Conservation (phyloP, 169 alveolate species). For the Perkinsus olseni region DNA sequence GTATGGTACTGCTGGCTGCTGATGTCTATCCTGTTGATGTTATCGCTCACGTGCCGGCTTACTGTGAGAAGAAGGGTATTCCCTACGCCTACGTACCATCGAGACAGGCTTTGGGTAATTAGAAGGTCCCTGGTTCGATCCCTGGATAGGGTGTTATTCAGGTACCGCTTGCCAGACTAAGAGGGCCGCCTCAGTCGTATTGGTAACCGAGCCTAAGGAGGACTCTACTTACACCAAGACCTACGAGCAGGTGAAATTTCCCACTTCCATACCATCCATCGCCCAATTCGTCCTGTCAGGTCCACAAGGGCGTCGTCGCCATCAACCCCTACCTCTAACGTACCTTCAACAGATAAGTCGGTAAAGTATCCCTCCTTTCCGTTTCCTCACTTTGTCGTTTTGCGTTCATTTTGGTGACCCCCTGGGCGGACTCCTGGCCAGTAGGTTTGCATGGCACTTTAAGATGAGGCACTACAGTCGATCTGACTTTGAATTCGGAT, state of each 20-base stretch:
- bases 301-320: neutral
- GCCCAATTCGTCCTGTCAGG: neutral
- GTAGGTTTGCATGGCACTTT: neutral
- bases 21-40: conserved; percentile 94
- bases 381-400: neutral
- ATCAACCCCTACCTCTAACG: neutral
- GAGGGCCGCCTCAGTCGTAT: conserved; percentile 87
- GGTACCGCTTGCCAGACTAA: conserved; percentile 76
- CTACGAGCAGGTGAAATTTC: neutral
- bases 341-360: neutral
- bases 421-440: neutral
- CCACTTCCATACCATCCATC: neutral
- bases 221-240: conserved; percentile 15
- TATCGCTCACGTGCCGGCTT: conserved; percentile 85
- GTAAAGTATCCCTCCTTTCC: neutral
- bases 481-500: neutral
- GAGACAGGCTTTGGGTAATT: conserved; percentile 77
- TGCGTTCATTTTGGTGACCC: neutral
- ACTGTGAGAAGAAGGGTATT: conserved; percentile 83
- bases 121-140: neutral
- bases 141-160: neutral
- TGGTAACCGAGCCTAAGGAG: conserved; percentile 57
- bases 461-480: neutral
- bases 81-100: conserved; percentile 85
- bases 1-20: conserved; percentile 85